Percentiles rank a stretch among this genome's conserved stretches.
Conservation (phyloP, 2,329 filamentous ascomycete species). For the Fusarium hostae region DNA sequence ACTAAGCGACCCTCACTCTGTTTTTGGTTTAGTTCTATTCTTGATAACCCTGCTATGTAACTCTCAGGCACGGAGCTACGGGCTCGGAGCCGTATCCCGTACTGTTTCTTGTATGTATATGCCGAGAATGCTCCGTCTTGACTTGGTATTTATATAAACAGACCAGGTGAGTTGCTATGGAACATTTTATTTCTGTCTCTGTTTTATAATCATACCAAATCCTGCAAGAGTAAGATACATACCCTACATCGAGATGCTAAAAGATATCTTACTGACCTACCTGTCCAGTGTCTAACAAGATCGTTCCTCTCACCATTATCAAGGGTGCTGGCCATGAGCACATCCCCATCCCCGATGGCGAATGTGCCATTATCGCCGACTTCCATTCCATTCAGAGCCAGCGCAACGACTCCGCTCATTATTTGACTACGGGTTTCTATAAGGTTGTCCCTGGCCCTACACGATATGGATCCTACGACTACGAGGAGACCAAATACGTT, state of each 20-base stretch:
- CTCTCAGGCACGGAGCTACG: conserved; percentile 2
- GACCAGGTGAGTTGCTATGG: rapidly evolving
- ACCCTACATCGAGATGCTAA: neutral
- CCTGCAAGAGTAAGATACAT: neutral
- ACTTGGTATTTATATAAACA: neutral
- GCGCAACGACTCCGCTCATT: conserved; percentile 1
- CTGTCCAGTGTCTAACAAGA: conserved; percentile 24
- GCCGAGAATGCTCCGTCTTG: conserved; percentile 2
- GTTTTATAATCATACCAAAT: neutral
- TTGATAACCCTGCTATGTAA: neutral
- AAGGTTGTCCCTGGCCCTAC: conserved; percentile 30
- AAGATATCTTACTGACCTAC: neutral
- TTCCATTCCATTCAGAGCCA: conserved; percentile 26
- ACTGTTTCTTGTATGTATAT: neutral
- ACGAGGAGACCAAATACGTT: conserved; percentile 35
- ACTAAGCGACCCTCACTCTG: neutral
- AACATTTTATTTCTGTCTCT: rapidly evolving
- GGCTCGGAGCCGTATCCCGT: conserved; percentile 16
- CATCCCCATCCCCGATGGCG: conserved; percentile 27
- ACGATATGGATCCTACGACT: conserved; percentile 29
- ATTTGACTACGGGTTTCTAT: conserved; percentile 31
- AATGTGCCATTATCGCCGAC: conserved; percentile 26
- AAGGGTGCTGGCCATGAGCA: conserved; percentile 34
- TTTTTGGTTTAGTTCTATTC: neutral
- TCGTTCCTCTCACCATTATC: conserved; percentile 35